Base-by-base conservation (phyloP, 2,329 filamentous ascomycete genomes). In the Eutypella sp. region DNA sequence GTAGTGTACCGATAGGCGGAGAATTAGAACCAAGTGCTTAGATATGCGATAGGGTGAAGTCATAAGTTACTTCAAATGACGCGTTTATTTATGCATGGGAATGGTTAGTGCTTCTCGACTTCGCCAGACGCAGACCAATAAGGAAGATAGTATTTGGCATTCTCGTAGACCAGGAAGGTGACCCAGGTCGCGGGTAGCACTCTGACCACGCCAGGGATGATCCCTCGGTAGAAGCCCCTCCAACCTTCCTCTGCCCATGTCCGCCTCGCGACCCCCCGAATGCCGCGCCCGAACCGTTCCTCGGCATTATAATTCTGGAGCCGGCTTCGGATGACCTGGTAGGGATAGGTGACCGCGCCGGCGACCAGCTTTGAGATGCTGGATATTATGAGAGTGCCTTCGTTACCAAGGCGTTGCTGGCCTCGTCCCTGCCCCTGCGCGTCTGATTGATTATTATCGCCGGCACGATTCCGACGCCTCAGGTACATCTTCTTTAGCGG, bases 151-250 rank as follows among this genome's bases (percentile, higher is more conserved):
- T 79, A 82, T 68, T 86, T 90, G 48, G 86, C 84, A 66, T 97
- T 97, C 72, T 99, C 93, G 68, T 97, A 97, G 20, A 97, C 91
- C 57, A 99, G 68, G 63, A 99, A 97, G 2, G 92, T 97, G 44
- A 96, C 89, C 80, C 93, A 95, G 3, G 93, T 97, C 25, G 90
- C 91, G 3, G 93, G 93, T 66, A 99, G 74, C 23, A 97, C 93
- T 50, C 93, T 80, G 43, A 96, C 73, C n/a, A 96, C 78, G 54
- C 92, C 95, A 1, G 92, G 91, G 34, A 89, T 82, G 47, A 97
- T 72, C 2, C 93, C 93, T 54, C 91, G 89, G 67, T 97, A 99
- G 67, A 96, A 97, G 0, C 92, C 92, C 9, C 78, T 71, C 25
- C 87, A 48, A 0, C 93, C 91, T 61, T 96, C 91, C 55, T 87